Evolutionary conservation across 805 yeast genomes (phyloP).

Genomic region (Pichia phayaonensis): DNA sequence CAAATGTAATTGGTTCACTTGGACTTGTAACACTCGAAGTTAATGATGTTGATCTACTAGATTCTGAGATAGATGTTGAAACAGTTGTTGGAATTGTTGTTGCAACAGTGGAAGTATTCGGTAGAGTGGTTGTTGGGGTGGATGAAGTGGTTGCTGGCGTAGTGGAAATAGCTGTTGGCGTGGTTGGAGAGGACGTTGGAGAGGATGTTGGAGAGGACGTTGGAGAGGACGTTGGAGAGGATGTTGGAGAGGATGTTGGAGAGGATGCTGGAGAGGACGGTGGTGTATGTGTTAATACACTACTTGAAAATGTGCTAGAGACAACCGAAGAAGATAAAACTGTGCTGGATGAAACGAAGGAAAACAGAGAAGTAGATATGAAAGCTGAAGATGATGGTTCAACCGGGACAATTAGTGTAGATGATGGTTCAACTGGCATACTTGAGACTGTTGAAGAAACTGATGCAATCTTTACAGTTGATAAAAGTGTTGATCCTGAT

Average conservation of each 20-base stretch:
- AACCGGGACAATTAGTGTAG: neutral
- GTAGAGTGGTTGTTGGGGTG: neutral
- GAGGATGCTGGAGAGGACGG: no score
- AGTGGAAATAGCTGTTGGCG: no score
- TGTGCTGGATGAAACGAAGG: neutral
- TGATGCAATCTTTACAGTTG: neutral
- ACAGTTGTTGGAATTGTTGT: neutral
- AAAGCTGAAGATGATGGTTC: neutral
- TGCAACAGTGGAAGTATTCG: neutral
- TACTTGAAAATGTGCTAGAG: neutral
- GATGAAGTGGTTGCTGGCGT: neutral
- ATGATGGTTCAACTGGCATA: neutral
- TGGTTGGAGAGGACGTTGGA: no score
- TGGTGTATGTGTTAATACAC: neutral
- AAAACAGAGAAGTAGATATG: neutral
- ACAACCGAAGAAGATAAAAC: neutral
- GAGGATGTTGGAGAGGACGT: no score
- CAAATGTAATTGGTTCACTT: neutral
- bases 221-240: no score
- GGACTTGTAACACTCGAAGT: neutral
- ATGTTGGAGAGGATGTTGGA: no score
- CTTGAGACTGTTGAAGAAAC: neutral
- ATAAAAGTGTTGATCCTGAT: neutral
- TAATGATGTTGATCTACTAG: neutral
- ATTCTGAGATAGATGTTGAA: neutral